These are phyloP conservation scores for Thelonectria blattea DNA, from an alignment of 2,329 filamentous ascomycete species.

Conservation along the genomic window DNA sequence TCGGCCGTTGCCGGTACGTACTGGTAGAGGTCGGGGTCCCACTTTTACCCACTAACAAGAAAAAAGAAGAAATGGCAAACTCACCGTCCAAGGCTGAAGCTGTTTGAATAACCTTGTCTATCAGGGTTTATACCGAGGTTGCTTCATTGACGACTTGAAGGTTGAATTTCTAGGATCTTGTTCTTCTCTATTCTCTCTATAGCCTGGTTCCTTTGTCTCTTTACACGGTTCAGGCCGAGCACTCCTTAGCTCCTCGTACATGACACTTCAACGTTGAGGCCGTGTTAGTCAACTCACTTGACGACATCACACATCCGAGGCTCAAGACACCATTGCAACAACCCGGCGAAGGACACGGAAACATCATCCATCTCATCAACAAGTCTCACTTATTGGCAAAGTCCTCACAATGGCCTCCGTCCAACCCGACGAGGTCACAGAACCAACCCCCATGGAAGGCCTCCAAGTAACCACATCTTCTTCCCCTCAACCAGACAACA, in stretches of 20 bases:
- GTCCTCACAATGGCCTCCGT: conserved; percentile 18
- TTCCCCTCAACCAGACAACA: background rate
- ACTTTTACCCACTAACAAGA: conserved; percentile 29
- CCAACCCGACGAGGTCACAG: conserved; percentile 7
- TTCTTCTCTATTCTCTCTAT: background rate
- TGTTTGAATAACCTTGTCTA: background rate
- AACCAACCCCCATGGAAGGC: conserved; percentile 19
- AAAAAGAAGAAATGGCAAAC: conserved; percentile 9
- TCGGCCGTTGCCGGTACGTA: conserved; percentile 30
- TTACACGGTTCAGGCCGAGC: background rate
- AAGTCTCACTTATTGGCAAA: background rate
- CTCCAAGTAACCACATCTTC: conserved; percentile 15
- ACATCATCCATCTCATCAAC: background rate
- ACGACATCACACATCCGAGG: background rate
- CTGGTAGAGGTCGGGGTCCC: background rate
- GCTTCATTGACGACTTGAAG: background rate
- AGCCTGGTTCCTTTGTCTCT: background rate
- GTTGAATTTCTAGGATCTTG: background rate
- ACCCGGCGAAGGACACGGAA: background rate
- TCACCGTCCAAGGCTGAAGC: background rate
- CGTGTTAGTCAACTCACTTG: conserved; percentile 14
- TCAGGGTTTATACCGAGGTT: background rate
- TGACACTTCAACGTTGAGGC: background rate
- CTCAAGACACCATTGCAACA: background rate
- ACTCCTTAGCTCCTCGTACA: background rate